phyloP scores from a whole-genome alignment of 1,284 basidiomycete genomes.

The Heterobasidion occidentale region DNA sequence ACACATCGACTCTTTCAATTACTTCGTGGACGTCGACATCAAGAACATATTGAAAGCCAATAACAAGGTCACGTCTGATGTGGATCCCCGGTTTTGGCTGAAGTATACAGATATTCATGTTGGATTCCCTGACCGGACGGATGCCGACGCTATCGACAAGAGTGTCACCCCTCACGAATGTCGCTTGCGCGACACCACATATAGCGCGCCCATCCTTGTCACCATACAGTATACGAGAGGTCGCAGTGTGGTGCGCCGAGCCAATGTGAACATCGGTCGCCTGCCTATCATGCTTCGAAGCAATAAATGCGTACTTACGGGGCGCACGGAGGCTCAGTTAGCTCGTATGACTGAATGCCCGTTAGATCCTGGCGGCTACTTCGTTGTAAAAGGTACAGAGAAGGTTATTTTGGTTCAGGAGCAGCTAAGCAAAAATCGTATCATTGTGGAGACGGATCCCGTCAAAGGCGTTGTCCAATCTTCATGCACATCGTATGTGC shows the following conservation, averaged over 20 bases:
- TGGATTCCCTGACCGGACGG: slow-evolving; percentile 85
- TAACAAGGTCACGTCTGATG: slow-evolving; percentile 90
- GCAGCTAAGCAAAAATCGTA: slow-evolving; percentile 98
- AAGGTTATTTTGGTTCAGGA: slow-evolving; percentile 99
- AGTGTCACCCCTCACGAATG: slow-evolving; percentile 97
- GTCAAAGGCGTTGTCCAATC: slow-evolving; percentile 93
- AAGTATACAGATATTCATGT: slow-evolving; percentile 96
- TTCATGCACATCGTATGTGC: slow-evolving; percentile 89
- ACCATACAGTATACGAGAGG: slow-evolving; percentile 96
- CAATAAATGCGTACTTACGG: slow-evolving; percentile 88
- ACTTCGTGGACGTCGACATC: slow-evolving; percentile 96
- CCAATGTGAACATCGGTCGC: slow-evolving; percentile 86
- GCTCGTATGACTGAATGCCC: slow-evolving; percentile 96
- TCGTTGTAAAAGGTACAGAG: slow-evolving; percentile 98
- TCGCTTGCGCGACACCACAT: slow-evolving; percentile 92
- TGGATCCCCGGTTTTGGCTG: slow-evolving; percentile 96
- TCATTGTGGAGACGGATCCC: slow-evolving; percentile 93
- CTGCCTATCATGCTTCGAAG: slow-evolving; percentile 97
- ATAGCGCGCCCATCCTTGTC: slow-evolving; percentile 91
- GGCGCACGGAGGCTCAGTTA: slow-evolving; percentile 72
- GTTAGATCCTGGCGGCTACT: slow-evolving; percentile 97
- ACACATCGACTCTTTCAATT: slow-evolving; percentile 99
- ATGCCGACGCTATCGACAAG: slow-evolving; percentile 75
- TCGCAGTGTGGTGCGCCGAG: slow-evolving; percentile 77
- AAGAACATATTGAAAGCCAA: slow-evolving; percentile 96